These are phyloP conservation scores for Tetracladium maxilliforme DNA, from an alignment of 2,329 filamentous ascomycete species.

Conservation along the genomic window DNA sequence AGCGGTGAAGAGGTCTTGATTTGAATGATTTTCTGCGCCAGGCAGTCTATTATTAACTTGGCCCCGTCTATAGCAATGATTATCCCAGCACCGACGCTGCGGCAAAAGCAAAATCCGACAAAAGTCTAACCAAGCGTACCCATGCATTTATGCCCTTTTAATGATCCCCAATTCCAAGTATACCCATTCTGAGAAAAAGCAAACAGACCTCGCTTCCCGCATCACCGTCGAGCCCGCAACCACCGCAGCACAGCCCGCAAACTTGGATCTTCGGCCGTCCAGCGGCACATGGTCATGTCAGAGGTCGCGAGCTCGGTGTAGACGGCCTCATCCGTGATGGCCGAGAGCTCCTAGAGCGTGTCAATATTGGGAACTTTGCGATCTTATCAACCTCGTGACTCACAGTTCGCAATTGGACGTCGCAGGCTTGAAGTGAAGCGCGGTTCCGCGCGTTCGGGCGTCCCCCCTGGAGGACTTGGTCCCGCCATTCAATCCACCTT, in stretches of 20 bases:
- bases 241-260: constrained; percentile 41
- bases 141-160: too few species aligned
- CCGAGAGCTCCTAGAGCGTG: constrained; percentile 33
- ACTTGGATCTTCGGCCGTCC: constrained; percentile 47
- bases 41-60: too few species aligned
- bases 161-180: too few species aligned
- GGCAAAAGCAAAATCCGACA: too few species aligned
- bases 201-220: too few species aligned
- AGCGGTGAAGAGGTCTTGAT: too few species aligned
- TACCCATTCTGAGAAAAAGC: too few species aligned
- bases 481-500: constrained; percentile 40
- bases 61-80: too few species aligned
- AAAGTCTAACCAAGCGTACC: too few species aligned
- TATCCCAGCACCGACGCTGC: too few species aligned
- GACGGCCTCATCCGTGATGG: constrained; percentile 42
- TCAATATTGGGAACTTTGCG: neutral
- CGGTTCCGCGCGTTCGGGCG: constrained; percentile 30
- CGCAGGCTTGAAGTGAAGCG: constrained; percentile 34
- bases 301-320: constrained; percentile 38
- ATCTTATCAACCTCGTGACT: too few species aligned
- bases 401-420: constrained; percentile 41
- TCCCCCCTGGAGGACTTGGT: constrained; percentile 34
- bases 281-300: constrained; percentile 41
- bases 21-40: too few species aligned
- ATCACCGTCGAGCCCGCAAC: constrained; percentile 26